Percentiles rank a stretch among this genome's conserved stretches.
These are phyloP conservation scores for Epichloe uncinata DNA, from an alignment of 2,329 filamentous ascomycete species.

Conservation along the genomic window DNA sequence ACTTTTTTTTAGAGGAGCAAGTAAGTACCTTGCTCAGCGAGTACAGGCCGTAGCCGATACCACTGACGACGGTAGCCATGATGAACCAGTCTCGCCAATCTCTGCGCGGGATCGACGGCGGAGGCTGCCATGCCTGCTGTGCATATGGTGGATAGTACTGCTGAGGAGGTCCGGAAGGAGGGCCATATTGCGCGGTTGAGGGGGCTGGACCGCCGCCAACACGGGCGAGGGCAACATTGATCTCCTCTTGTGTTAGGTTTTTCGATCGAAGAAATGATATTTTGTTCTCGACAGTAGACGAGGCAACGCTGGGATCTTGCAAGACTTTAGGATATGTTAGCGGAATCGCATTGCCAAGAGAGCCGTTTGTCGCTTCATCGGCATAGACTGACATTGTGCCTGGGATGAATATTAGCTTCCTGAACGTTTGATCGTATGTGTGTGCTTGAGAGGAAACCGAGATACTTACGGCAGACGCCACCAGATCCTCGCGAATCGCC, in stretches of 20 bases:
- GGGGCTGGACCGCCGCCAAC: constrained; percentile 46
- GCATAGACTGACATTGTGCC: constrained; percentile 29
- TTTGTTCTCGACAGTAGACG: constrained; percentile 82
- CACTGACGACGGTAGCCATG: constrained; percentile 90
- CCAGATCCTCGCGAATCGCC: constrained; percentile 88
- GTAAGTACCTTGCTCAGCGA: constrained; percentile 73
- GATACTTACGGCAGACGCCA: constrained; percentile 59
- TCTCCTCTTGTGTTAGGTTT: constrained; percentile 92
- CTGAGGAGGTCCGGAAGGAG: constrained; percentile 29
- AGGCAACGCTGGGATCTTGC: constrained; percentile 82
- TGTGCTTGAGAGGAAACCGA: neutral
- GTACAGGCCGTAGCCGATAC: constrained; percentile 81
- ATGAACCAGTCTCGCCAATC: constrained; percentile 99
- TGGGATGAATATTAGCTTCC: constrained; percentile 9
- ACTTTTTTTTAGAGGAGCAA: constrained; percentile 2
- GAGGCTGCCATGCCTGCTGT: constrained; percentile 44
- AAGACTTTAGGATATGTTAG: constrained; percentile 47
- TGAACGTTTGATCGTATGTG: neutral
- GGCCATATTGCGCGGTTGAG: constrained; percentile 26
- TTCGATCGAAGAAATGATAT: constrained; percentile 91
- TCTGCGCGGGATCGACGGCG: constrained; percentile 53
- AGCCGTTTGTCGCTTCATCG: neutral
- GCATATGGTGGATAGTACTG: constrained; percentile 35
- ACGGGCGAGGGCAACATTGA: constrained; percentile 70
- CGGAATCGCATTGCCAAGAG: neutral